phyloP scores from a whole-genome alignment of 768 basidiomycete genomes.

The Xanthoconium purpureum region DNA sequence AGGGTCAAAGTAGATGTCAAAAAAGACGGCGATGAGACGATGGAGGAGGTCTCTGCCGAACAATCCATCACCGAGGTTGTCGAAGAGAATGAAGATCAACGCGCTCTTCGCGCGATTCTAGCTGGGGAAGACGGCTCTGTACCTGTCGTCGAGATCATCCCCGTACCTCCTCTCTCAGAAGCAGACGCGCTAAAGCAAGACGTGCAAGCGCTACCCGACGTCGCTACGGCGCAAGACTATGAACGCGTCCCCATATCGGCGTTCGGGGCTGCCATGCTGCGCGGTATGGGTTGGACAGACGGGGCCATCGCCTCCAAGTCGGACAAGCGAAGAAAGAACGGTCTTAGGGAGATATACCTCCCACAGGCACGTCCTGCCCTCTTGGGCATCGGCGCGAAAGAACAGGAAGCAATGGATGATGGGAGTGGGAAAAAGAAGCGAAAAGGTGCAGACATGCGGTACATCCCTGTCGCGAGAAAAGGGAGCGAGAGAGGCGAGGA shows the following conservation, averaged over 20 bases:
- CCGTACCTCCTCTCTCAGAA: slow-evolving; percentile 60
- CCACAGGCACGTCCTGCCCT: slow-evolving; percentile 82
- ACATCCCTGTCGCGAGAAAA: slow-evolving; percentile 77
- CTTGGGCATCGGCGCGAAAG: slow-evolving; percentile 92
- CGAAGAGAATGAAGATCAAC: slow-evolving; percentile 72
- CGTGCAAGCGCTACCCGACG: slow-evolving; percentile 72
- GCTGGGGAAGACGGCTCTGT: slow-evolving; percentile 44
- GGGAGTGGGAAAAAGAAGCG: slow-evolving; percentile 56
- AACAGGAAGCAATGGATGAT: slow-evolving; percentile 69
- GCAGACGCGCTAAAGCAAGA: slow-evolving; percentile 84
- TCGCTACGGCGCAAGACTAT: slow-evolving; percentile 81
- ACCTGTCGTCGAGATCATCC: slow-evolving; percentile 59
- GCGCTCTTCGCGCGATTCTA: slow-evolving; percentile 76
- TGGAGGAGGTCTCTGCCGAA: neutral
- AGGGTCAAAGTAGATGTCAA: slow-evolving; percentile 32
- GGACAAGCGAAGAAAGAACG: slow-evolving; percentile 51
- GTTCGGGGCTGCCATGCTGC: slow-evolving; percentile 88
- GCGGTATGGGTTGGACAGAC: slow-evolving; percentile 97
- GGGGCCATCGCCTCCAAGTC: slow-evolving; percentile 63
- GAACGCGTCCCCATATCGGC: slow-evolving; percentile 86
- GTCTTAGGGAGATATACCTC: slow-evolving; percentile 72
- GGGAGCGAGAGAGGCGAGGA: slow-evolving; percentile 43
- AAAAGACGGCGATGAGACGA: slow-evolving; percentile 17
- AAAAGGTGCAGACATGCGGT: slow-evolving; percentile 60
- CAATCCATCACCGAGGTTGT: slow-evolving; percentile 31